Percentiles rank a stretch among this genome's conserved stretches.
These are phyloP conservation scores for Beta vulgaris DNA, from an alignment of 148 eudicot genomes.

Conservation along the genomic window DNA sequence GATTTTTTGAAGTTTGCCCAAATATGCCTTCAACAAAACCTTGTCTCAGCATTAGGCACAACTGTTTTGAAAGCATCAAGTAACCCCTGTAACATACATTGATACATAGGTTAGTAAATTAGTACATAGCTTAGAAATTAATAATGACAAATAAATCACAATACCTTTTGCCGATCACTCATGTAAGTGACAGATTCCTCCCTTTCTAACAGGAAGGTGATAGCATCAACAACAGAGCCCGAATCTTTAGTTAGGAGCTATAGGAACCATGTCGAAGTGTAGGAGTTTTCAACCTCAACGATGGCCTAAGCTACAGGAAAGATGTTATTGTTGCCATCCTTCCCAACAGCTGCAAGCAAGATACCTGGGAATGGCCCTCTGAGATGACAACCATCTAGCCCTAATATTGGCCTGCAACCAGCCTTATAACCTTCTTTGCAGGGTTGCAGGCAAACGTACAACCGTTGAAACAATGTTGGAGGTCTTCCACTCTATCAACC, in stretches of 20 bases:
- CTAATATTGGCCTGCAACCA: slow-evolving; percentile 2
- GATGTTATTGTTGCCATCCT: slow-evolving; percentile 2
- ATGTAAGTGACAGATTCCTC: not conserved
- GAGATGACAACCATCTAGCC: slow-evolving; percentile 1
- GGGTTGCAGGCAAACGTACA: not conserved
- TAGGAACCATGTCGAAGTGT: slow-evolving; percentile 1
- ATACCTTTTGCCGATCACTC: slow-evolving; percentile 21
- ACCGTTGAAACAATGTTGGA: not conserved
- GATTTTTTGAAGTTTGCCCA: not conserved
- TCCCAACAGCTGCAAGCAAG: not conserved
- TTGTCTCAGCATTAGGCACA: slow-evolving; percentile 1
- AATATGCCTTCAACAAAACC: slow-evolving; percentile 3
- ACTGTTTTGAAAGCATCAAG: not conserved
- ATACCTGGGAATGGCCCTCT: not conserved
- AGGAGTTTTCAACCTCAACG: not conserved
- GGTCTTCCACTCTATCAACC: not conserved
- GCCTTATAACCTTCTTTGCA: not conserved
- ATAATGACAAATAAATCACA: too few relatives aligned
- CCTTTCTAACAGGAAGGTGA: not conserved
- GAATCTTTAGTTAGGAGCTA: not conserved
- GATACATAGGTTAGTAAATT: too few relatives aligned
- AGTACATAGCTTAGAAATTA: too few relatives aligned
- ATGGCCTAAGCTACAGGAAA: not conserved
- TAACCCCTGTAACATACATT: not conserved
- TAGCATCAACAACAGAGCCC: not conserved